A percentile compares a stretch with the other conserved stretches of the same genome.
Evolutionary conservation across 2,329 filamentous ascomycete genomes (phyloP).

Genomic region (Keithomyces neogunnii): DNA sequence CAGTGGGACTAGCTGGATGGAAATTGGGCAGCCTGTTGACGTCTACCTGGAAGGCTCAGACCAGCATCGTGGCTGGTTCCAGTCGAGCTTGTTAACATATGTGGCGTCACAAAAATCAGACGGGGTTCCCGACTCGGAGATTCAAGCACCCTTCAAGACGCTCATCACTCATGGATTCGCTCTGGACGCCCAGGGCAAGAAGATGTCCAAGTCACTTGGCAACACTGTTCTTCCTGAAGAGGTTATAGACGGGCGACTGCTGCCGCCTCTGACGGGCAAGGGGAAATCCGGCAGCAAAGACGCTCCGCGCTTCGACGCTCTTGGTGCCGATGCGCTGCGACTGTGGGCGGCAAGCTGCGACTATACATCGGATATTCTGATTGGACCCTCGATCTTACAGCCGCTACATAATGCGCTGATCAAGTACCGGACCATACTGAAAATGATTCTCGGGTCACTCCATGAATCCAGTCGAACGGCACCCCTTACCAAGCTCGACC

Average conservation of each 20-base stretch:
- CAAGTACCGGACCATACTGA: conserved; percentile 84
- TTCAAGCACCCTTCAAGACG: conserved; percentile 65
- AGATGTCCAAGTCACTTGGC: conserved; percentile 97
- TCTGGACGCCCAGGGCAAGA: conserved; percentile 80
- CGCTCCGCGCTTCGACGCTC: conserved; percentile 48
- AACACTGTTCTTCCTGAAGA: conserved; percentile 75
- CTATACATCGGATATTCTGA: conserved; percentile 78
- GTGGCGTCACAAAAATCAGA: conserved; percentile 52
- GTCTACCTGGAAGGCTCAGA: conserved; percentile 92
- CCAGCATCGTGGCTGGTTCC: conserved; percentile 97
- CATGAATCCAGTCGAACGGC: conserved; percentile 42
- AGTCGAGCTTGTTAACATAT: conserved; percentile 85
- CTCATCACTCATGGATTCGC: conserved; percentile 96
- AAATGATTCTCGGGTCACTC: conserved; percentile 77
- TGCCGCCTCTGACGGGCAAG: conserved; percentile 60
- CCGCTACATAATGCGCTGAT: conserved; percentile 68
- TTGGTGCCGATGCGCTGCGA: conserved; percentile 80
- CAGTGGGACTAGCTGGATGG: conserved; percentile 87
- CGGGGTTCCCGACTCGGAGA: conserved; percentile 16
- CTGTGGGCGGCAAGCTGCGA: conserved; percentile 90
- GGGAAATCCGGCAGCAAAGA: conserved; percentile 30
- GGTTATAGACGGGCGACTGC: conserved; percentile 75
- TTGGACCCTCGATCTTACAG: conserved; percentile 70
- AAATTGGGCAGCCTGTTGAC: conserved; percentile 55
- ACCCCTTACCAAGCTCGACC: conserved; percentile 54